Base-by-base conservation (phyloP, 177 flowering plant species). In the Tripterygium wilfordii region DNA sequence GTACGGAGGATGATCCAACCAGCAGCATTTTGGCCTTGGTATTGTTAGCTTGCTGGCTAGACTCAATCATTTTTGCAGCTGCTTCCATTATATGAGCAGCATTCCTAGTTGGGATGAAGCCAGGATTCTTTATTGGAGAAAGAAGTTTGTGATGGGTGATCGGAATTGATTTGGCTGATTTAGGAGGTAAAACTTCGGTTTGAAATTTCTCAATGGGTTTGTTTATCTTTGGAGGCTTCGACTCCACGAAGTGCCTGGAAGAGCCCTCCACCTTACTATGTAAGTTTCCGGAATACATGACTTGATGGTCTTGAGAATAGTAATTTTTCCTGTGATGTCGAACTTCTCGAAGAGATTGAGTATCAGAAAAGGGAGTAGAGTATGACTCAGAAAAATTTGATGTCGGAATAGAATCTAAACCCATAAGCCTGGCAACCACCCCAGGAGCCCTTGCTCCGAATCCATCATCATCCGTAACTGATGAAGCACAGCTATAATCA, bases 401-500 rank as follows among this genome's bases (percentile, higher is more conserved):
- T 43, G 83, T 60, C 19, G 97, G 97, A 64, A 89, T 58, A 4
- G 86, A 77, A 46, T 89, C 94, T 64, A 89, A 63, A 29, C 97
- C 97, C 97, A 89, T 89, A 43, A 89, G 92, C 68, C 85, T 67
- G 17, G 95, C 97, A 3, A 89, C 95, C 7, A 86, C 95, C 12
- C 92, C 63, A 14, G 97, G 97, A 20, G 82, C 83, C 62, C 48
- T 79, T 10, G 40, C 62, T 54, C 77, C 88, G 51, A 40, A 62
- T 33, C 67, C 70, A 20, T 90, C 94, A 24, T 80, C 94, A 57
- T 81, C 87, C 15, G 80, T 79, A n/a, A 85, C 78, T 5, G 97
- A 90, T 22, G 96, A 90, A 62, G 85, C 73, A 54, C 85, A 84
- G 54, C 92, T 88, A 39, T 72, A 81, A 45, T 83, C 88, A 51